These are phyloP conservation scores for Stramenopiles sp. DNA, from an alignment of 352 stramenopile genomes.

Conservation along the genomic window DNA sequence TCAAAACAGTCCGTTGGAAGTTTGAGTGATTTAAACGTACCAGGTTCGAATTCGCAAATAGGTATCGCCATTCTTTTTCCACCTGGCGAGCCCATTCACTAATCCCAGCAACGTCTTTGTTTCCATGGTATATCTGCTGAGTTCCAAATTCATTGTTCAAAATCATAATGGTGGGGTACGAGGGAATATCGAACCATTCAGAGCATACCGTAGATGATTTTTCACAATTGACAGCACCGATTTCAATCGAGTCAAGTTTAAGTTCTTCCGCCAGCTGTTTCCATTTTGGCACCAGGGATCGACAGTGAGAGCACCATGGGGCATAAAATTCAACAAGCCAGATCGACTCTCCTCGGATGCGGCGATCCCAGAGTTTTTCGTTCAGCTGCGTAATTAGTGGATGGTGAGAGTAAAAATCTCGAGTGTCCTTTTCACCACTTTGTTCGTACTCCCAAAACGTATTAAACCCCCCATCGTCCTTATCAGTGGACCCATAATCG, in stretches of 20 bases:
- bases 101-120: constrained; percentile 10
- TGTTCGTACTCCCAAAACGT: constrained; percentile 7
- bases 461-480: not conserved
- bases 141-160: constrained; percentile 14
- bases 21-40: not conserved
- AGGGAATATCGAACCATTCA: constrained; percentile 18
- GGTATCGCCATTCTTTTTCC: constrained; percentile 18
- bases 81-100: constrained; percentile 13
- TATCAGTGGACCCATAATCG: not conserved
- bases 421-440: not conserved
- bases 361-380: not conserved
- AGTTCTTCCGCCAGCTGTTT: constrained; percentile 12
- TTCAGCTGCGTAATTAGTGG: not conserved
- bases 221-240: constrained; percentile 23
- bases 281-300: constrained; percentile 19
- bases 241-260: constrained; percentile 14
- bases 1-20: not conserved
- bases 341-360: not conserved
- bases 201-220: constrained; percentile 9
- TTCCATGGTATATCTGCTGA: constrained; percentile 16
- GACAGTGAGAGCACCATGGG: constrained; percentile 24
- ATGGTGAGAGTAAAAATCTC: not conserved
- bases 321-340: constrained; percentile 27
- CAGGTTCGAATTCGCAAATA: constrained; percentile 5
- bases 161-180: constrained; percentile 19